phyloP scores from a whole-genome alignment of 257 asterid species.

The Solanum etuberosum region DNA sequence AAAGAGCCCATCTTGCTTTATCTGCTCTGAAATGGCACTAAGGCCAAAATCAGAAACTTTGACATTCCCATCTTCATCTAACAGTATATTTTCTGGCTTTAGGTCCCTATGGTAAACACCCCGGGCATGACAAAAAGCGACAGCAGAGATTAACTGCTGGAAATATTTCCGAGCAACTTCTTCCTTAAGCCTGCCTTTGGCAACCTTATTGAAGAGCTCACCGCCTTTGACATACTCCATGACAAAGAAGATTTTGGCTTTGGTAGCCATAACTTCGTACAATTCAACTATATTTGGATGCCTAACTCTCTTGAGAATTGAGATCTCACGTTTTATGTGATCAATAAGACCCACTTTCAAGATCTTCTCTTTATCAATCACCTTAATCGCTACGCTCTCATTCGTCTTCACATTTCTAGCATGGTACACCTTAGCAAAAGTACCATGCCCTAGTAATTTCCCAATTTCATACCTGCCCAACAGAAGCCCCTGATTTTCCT shows the following conservation, averaged over 20 bases:
- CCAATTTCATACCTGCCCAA: conserved; percentile 69
- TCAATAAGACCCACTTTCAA: conserved; percentile 61
- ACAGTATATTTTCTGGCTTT: conserved; percentile 74
- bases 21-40: conserved; percentile 85
- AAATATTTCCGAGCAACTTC: conserved; percentile 66
- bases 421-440: conserved; percentile 83
- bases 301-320: conserved; percentile 77
- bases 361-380: conserved; percentile 81
- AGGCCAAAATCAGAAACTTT: conserved; percentile 91
- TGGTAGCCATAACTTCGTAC: conserved; percentile 94
- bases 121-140: conserved; percentile 84
- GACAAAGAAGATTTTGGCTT: conserved; percentile 68
- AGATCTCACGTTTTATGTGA: conserved; percentile 90
- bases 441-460: conserved; percentile 74
- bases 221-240: conserved; percentile 92
- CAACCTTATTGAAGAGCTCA: conserved; percentile 83
- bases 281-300: conserved; percentile 89
- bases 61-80: conserved; percentile 74
- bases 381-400: conserved; percentile 75
- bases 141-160: conserved; percentile 82
- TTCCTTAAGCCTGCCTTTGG: conserved; percentile 86
- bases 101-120: conserved; percentile 92
- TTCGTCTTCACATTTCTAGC: conserved; percentile 67
- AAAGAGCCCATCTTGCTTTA: conserved; percentile 78
- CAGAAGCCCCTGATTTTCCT: conserved; percentile 44